Base-by-base conservation (phyloP, 495 filamentous ascomycete genomes). In the Aspergillus biplanus region DNA sequence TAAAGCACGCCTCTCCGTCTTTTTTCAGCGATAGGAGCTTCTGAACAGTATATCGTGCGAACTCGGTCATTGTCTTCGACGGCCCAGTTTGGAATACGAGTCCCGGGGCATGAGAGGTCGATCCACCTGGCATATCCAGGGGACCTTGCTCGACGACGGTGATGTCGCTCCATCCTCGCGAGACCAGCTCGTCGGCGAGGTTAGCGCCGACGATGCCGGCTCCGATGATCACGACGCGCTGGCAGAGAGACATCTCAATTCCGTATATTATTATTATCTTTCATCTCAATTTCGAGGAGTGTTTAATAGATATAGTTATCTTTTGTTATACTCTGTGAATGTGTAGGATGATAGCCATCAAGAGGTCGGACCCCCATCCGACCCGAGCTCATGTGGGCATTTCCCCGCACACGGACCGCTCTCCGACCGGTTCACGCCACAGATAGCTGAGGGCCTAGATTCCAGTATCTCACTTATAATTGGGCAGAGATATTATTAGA, bases 71-170 rank as follows among this genome's bases (percentile, higher is more conserved):
- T 5, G 79, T 81, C 65, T 82, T 84, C 4, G 78, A 82, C 0
- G 76, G 62, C 34, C 68, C 78, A 21, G 78, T 83, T 47, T 84
- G 80, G 68, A 83, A 84, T 8, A 84, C 82, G 16, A 83, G 72
- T 12, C 82, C 82, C 0, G 82, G 82, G 8, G 82, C 82, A 47
- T 84, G 82, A 8, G 81, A 83, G 0, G 82, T 83, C 27, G 82
- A 84, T 44, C 82, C 82, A 16, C 82, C 82, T 4, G 82, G 82
- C 74, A 84, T 74, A 54, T 75, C 58, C 35, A 84, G 61, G 27
- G 82, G 82, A 9, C 82, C 82, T 59, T 84, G 82, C 63, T 84
- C 82, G 62, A 84, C 71, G 63, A 84, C 78, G n/a, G 81, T 83
- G 70, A 84, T 81, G 64, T 82, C 65, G 13, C 56, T 74, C 77